phyloP scores from a whole-genome alignment of 1,284 basidiomycete species.

The Trametes pubescens region DNA sequence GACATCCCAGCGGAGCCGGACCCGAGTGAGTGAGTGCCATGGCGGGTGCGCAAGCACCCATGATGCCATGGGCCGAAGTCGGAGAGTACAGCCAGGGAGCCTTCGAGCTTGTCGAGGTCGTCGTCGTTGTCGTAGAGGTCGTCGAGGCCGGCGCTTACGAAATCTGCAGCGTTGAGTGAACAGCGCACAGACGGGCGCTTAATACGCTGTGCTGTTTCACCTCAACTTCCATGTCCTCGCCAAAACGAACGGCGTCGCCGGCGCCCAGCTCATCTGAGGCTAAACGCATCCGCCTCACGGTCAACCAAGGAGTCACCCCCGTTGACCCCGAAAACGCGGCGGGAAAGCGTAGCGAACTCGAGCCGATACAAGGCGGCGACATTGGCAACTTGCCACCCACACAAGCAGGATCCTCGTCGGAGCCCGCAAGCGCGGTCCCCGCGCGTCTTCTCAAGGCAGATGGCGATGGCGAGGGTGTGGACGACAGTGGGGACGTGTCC shows the following conservation, averaged over 20 bases:
- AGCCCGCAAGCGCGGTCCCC: conserved; percentile 58
- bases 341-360: conserved; percentile 80
- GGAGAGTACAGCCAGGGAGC: not conserved
- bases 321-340: conserved; percentile 79
- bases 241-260: conserved; percentile 76
- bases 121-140: conserved; percentile 12
- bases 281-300: conserved; percentile 72
- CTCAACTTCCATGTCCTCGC: conserved; percentile 51
- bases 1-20: conserved; percentile 31
- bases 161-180: no score
- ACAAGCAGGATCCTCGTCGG: conserved; percentile 47
- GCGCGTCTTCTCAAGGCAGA: conserved; percentile 64
- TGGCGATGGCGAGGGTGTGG: conserved; percentile 72
- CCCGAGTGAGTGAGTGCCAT: conserved; percentile 34
- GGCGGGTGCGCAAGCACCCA: conserved; percentile 38
- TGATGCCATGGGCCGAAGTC: conserved; percentile 37
- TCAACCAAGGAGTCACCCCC: conserved; percentile 68
- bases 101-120: not conserved
- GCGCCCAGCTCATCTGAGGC: conserved; percentile 62
- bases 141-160: not conserved
- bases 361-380: conserved; percentile 74
- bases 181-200: conserved; percentile 10
- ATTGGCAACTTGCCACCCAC: conserved; percentile 74
- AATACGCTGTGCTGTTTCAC: conserved; percentile 14
- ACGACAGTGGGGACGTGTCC: conserved; percentile 70